Base-by-base conservation (phyloP, 257 asterid species). In the Avicennia marina region DNA sequence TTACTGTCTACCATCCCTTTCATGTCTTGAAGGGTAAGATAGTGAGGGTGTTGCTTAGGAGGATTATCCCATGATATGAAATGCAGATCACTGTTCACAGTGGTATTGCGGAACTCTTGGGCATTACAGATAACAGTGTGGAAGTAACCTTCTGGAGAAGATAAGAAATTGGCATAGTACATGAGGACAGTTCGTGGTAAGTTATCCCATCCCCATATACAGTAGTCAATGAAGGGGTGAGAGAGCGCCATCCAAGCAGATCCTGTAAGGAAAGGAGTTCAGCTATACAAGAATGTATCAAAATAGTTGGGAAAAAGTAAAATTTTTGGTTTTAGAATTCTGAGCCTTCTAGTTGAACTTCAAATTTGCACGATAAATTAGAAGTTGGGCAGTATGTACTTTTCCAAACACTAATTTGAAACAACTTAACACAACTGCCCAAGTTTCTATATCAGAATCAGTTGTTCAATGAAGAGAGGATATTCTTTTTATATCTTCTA, bases 231-330 rank as follows among this genome's bases (percentile, higher is more conserved):
- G 68, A 90, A 90, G 32, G 96, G 76, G 11, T 94, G 87, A 49
- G 98, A 90, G 39, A 90, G 94, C 24, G 69, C 91, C 98, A 90
- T 82, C 98, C 98, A 90, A 29, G 98, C 98, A n/a, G 98, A 90
- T 64, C 98, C 98, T 90, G 82, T 22, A 52, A 70, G 20, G 42
- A 52, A 45, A 61, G 10, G 52, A 62, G 34, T 60, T 58, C 36
- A 51, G 67, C 38, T 11, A 45, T 51, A 48, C 39, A 60, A 18
- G 27, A 58, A 41, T 32, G 18, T 16, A 31, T 25, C 53, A 33
- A 13, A 38, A 38, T 7, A 44, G 26, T 17, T 19, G 32, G 20
- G 48, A 27, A 11, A 50, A 16, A 26, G 12, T 27, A 32, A 56
- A 13, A 48, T 26, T 18, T 57, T 49, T 50, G 53, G 46, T 12